Conservation (phyloP, 139 green algal genomes). For the Picochlorum sp. region DNA sequence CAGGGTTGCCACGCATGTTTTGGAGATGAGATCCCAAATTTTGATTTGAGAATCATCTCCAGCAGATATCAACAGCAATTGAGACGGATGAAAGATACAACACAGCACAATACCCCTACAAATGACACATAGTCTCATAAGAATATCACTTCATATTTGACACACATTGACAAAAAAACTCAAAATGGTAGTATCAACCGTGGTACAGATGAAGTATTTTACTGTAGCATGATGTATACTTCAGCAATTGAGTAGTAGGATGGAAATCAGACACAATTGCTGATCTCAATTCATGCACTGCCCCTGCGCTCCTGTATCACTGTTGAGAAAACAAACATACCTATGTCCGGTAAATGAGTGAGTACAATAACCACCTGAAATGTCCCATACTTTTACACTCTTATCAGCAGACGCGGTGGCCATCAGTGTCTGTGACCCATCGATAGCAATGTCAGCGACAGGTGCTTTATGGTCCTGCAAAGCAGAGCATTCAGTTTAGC, state of each 20-base stretch:
- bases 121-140: neutral
- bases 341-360: conserved; percentile 79
- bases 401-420: conserved; percentile 68
- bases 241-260: conserved; percentile 3
- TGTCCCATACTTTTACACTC: conserved; percentile 64
- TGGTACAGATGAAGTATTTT: neutral
- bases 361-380: conserved; percentile 74
- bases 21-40: conserved; percentile 72
- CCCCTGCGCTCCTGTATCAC: neutral
- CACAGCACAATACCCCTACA: conserved; percentile 54
- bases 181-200: too few relatives aligned
- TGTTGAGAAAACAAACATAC: conserved; percentile 13
- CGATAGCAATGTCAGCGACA: conserved; percentile 66
- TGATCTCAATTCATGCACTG: neutral
- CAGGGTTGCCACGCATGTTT: conserved; percentile 37
- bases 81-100: conserved; percentile 78
- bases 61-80: conserved; percentile 65
- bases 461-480: conserved; percentile 60
- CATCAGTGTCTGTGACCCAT: conserved; percentile 68
- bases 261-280: neutral
- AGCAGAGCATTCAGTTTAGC: neutral
- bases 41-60: conserved; percentile 65
- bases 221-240: neutral
- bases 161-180: too few relatives aligned
- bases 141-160: too few relatives aligned